A percentile compares a stretch with the other conserved stretches of the same genome.
Evolutionary conservation across 495 filamentous ascomycete genomes (phyloP).

Genomic region (Aspergillus taichungensis): DNA sequence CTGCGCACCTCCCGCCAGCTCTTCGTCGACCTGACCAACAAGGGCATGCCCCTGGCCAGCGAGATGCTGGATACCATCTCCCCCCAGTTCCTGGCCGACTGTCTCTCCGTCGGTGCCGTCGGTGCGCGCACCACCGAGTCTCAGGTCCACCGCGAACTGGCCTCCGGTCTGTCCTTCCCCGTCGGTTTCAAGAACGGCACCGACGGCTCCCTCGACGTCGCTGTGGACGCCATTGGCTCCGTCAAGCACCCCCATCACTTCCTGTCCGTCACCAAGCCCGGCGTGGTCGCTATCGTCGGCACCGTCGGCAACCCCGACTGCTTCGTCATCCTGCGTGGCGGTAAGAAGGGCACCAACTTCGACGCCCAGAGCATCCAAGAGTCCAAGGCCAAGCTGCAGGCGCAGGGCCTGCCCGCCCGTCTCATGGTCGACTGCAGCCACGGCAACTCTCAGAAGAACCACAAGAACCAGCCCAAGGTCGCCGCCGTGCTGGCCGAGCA

Average conservation of each 20-base stretch:
- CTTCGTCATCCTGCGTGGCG: conserved; percentile 94
- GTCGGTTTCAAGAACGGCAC: conserved; percentile 99
- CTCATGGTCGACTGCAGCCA: conserved; percentile 99
- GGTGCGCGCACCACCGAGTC: conserved; percentile 93
- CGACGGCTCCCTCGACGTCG: conserved; percentile 80
- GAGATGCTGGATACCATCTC: conserved; percentile 99
- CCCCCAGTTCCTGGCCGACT: conserved; percentile 94
- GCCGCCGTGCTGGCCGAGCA: conserved; percentile 75
- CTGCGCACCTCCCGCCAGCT: conserved; percentile 78
- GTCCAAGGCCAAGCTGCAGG: conserved; percentile 59
- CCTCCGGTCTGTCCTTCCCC: conserved; percentile 89
- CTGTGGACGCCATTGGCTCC: conserved; percentile 93
- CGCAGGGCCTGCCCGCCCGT: conserved; percentile 57
- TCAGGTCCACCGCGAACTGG: conserved; percentile 90
- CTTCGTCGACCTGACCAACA: conserved; percentile 87
- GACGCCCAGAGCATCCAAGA: conserved; percentile 74
- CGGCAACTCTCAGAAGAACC: conserved; percentile 91
- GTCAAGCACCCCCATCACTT: conserved; percentile 94
- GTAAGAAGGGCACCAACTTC: conserved; percentile 90
- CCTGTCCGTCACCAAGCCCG: conserved; percentile 95
- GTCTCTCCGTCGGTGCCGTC: conserved; percentile 84
- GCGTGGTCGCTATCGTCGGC: conserved; percentile 90
- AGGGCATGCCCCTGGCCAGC: conserved; percentile 95
- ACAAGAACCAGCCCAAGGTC: conserved; percentile 96
- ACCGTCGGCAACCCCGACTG: conserved; percentile 96